phyloP scores from a whole-genome alignment of 176 grass and related monocot species.

The Musa beccarii region DNA sequence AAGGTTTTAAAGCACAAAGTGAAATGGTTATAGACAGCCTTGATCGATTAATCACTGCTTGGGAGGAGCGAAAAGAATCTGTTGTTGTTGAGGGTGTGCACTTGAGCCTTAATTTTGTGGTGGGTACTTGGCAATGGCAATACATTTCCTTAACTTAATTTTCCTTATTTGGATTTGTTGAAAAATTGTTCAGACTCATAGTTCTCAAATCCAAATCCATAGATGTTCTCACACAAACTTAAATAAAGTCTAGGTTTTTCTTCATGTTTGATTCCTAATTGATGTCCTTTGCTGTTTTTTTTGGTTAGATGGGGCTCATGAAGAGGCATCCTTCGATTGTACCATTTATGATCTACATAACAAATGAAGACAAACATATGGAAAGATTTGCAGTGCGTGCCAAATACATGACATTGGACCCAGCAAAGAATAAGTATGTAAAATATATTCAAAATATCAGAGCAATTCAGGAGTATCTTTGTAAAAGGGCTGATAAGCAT shows the following conservation, averaged over 20 bases:
- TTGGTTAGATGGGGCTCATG: slow-evolving; percentile 81
- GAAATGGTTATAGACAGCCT: slow-evolving; percentile 98
- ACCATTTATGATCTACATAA: slow-evolving; percentile 92
- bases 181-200: too few species aligned
- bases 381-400: slow-evolving; percentile 86
- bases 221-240: not conserved
- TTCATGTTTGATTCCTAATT: slow-evolving; percentile 4
- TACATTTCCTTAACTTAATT: not conserved
- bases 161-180: not conserved
- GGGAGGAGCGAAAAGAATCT: slow-evolving; percentile 91
- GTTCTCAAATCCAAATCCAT: too few species aligned
- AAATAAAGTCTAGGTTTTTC: not conserved
- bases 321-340: slow-evolving; percentile 95
- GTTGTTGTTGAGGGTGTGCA: slow-evolving; percentile 95
- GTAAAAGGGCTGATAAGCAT: slow-evolving; percentile 88
- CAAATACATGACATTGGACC: slow-evolving; percentile 93
- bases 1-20: slow-evolving; percentile 91
- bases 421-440: slow-evolving; percentile 89
- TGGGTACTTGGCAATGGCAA: slow-evolving; percentile 26
- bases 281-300: not conserved
- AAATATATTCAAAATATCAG: slow-evolving; percentile 86
- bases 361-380: slow-evolving; percentile 90
- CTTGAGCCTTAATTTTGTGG: slow-evolving; percentile 96
- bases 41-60: slow-evolving; percentile 78
- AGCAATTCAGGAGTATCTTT: slow-evolving; percentile 82